Base-by-base conservation (phyloP, 1,139 yeast genomes). In the Scheffersomyces lignicola region DNA sequence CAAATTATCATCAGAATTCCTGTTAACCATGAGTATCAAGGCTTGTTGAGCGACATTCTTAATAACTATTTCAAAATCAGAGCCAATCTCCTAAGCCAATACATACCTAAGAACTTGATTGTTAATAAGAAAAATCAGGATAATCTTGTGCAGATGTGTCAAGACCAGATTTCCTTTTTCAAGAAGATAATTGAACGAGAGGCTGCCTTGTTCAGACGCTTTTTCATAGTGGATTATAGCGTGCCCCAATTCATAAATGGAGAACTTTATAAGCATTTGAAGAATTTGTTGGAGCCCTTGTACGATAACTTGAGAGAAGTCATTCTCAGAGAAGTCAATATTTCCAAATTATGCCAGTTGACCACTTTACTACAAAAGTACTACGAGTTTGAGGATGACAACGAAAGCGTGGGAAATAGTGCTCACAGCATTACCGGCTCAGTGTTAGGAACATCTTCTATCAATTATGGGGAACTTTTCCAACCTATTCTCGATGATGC, bases 401-500 rank as follows among this genome's bases (percentile, higher is more conserved):
- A 60, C 7, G 57, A 48, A 11, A 54, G 54, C n/a, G 47, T 48
- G 3, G 62, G 60, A 8, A 44, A 41, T 4, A 48, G 51, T 2
- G 37, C 51, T 2, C 24, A 18, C 3, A 40, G 41, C 7, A 45
- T 39, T 15, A 45, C 43, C 22, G 35, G 36, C 15, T 4, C 22
- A 7, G 18, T 6, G 4, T 18, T 18, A 10, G 23, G 23, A 8
- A 20, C 8, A 8, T 20, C 23, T 20, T 7, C 5, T 5, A 59
- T 78, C 12, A 70, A 78, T 42, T 72, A 73, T 40, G 85, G 83
- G 9, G 69, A 68, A 29, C 62, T 87, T 5, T 82, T 86, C 46
- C 78, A 76, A 40, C 89, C 95, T 0, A 73, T 89, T 9, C 58
- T 85, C 16, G 78, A 79, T 39, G 96, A 86, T 48, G 78, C 83